phyloP scores from a whole-genome alignment of 306 rosid species.

The Prunus fruticosa region DNA sequence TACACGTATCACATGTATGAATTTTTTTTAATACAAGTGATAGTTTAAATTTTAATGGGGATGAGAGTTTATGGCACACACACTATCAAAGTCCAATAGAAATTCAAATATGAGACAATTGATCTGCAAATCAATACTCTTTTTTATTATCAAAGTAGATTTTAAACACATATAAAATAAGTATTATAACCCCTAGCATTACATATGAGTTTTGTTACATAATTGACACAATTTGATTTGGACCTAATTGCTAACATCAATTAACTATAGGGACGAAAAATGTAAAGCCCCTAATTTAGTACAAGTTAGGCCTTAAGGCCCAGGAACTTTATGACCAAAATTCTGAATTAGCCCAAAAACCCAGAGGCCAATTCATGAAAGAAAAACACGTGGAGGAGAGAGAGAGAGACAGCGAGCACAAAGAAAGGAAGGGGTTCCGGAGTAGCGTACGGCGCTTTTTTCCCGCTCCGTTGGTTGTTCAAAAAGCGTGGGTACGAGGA shows the following conservation, averaged over 20 bases:
- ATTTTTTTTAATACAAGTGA: no score
- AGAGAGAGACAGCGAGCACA: neutral
- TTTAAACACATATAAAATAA: no score
- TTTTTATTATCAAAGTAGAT: no score
- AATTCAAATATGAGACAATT: no score
- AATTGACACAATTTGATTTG: neutral
- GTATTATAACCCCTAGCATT: no score
- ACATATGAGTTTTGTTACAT: no score
- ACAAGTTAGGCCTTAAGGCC: neutral
- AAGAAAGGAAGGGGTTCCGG: neutral
- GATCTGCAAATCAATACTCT: no score
- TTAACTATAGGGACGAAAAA: neutral
- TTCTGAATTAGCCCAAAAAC: neutral
- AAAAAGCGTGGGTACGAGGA: constrained; percentile 7
- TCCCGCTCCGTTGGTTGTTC: constrained; percentile 22
- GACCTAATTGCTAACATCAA: neutral
- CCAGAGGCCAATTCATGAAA: neutral
- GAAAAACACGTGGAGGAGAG: neutral
- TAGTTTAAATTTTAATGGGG: no score
- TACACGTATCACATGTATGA: no score
- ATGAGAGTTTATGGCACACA: no score
- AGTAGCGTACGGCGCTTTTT: constrained; percentile 2
- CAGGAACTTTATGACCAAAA: neutral
- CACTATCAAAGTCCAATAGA: no score
- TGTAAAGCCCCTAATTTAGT: neutral